Base-by-base conservation (phyloP, 2,329 filamentous ascomycete species). In the Orbilia brochopaga region DNA sequence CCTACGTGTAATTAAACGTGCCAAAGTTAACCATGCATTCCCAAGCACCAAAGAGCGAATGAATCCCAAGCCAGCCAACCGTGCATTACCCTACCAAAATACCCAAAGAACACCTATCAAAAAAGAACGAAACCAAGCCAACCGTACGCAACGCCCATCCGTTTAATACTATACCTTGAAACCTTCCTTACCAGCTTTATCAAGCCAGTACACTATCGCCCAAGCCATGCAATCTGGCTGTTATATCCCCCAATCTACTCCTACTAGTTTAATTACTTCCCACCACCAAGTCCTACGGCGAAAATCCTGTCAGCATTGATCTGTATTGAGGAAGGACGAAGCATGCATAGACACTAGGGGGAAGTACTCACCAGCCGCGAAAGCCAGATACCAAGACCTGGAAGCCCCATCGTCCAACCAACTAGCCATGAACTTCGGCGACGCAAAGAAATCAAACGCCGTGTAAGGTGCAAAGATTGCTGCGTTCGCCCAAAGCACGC, bases 321-420 rank as follows among this genome's bases (percentile, higher is more conserved):
- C 10, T 24, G 4, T 51, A 15, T 19, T 15, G 53, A n/a, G n/a
- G n/a, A n/a, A n/a, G n/a, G 19, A 54, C 42, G 19, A 40, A 56
- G 10, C 51, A 4, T 19, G 15, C 15, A 30, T 8, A 37, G 17
- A 10, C 3, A 15, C 27, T 7, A 37, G 17, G 15, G 11, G 37
- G n/a, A 2, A 4, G 4, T 61, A 83, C 83, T 86, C 78, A 87
- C 90, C 88, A 75, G 90, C 91, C 76, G 88, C 83, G 79, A 87
- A 91, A 44, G 89, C 88, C 80, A 95, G 80, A 81, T 92, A 95
- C 91, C 91, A 96, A 27, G 90, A 93, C 79, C 87, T 81, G 77
- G 87, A 89, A 1, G 90, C 91, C 15, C 94, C 93, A 0, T 90
- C 91, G 80, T 97, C 91, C 50, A 94, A 80, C 85, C 86, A 91